Conservation (phyloP, 208 protist species). For the Leishmania guyanensis region DNA sequence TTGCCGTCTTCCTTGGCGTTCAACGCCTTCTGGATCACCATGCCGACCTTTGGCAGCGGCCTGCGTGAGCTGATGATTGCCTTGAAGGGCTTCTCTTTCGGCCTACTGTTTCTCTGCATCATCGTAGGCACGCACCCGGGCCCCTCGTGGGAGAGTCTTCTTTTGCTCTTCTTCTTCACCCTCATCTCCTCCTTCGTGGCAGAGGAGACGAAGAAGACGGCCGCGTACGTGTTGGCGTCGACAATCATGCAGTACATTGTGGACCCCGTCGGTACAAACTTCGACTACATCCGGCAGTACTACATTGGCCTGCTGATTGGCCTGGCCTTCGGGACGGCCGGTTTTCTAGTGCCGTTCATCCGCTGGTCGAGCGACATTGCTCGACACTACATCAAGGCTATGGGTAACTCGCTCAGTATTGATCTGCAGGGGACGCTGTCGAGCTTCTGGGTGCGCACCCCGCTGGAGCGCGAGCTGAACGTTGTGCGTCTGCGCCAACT, state of each 20-base stretch:
- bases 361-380: conserved; percentile 86
- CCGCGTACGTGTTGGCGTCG: conserved; percentile 80
- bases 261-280: conserved; percentile 50
- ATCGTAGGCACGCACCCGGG: conserved; percentile 60
- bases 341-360: conserved; percentile 87
- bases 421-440: conserved; percentile 80
- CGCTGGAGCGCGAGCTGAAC: conserved; percentile 87
- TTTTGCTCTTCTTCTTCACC: conserved; percentile 81
- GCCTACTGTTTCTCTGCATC: conserved; percentile 68
- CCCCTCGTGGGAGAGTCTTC: conserved; percentile 64
- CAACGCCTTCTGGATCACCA: conserved; percentile 90
- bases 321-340: conserved; percentile 70
- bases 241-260: conserved; percentile 83
- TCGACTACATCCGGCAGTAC: conserved; percentile 71
- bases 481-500: conserved; percentile 85
- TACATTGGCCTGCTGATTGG: conserved; percentile 77
- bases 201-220: conserved; percentile 89
- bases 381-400: conserved; percentile 72
- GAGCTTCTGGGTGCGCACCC: conserved; percentile 80
- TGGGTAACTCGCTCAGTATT: conserved; percentile 87
- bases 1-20: conserved; percentile 81
- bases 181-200: conserved; percentile 80
- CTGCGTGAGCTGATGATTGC: conserved; percentile 77
- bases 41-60: conserved; percentile 86
- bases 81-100: conserved; percentile 83